phyloP scores from a whole-genome alignment of 768 basidiomycete genomes.

The Mycena chlorophos region DNA sequence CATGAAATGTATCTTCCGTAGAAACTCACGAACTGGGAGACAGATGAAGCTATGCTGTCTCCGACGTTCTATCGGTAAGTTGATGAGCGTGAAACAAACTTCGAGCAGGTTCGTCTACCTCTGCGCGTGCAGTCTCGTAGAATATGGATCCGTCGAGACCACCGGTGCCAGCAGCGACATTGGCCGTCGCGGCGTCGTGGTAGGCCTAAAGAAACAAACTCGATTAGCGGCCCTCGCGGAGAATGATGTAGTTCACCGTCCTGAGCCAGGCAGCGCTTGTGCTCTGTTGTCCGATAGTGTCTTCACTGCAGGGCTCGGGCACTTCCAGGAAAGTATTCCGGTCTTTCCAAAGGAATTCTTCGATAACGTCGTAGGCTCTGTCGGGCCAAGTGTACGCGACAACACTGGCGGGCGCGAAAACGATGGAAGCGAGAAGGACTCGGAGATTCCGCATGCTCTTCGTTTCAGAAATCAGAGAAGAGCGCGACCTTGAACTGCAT shows the following conservation, averaged over 20 bases:
- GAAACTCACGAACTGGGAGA: constrained; percentile 1
- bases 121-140: constrained; percentile 11
- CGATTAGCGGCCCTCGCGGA: not conserved
- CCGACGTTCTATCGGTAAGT: constrained; percentile 8
- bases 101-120: not conserved
- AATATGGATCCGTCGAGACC: constrained; percentile 11
- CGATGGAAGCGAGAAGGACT: too few relatives aligned
- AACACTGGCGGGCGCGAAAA: too few relatives aligned
- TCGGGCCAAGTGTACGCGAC: constrained; percentile 12
- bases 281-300: constrained; percentile 5
- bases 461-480: too few relatives aligned
- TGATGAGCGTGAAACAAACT: not conserved
- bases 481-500: too few relatives aligned
- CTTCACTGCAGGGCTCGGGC: constrained; percentile 7
- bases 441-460: too few relatives aligned
- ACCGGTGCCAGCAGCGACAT: constrained; percentile 5
- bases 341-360: constrained; percentile 13
- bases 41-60: constrained; percentile 5
- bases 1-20: constrained; percentile 10
- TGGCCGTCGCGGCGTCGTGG: constrained; percentile 12
- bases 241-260: constrained; percentile 5
- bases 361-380: constrained; percentile 7
- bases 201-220: constrained; percentile 3
- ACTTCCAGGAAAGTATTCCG: constrained; percentile 5
- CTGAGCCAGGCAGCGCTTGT: constrained; percentile 15